Percentiles rank a stretch among this genome's conserved stretches.
phyloP scores from a whole-genome alignment of 805 yeast species.

The Metschnikowia rubicola region DNA sequence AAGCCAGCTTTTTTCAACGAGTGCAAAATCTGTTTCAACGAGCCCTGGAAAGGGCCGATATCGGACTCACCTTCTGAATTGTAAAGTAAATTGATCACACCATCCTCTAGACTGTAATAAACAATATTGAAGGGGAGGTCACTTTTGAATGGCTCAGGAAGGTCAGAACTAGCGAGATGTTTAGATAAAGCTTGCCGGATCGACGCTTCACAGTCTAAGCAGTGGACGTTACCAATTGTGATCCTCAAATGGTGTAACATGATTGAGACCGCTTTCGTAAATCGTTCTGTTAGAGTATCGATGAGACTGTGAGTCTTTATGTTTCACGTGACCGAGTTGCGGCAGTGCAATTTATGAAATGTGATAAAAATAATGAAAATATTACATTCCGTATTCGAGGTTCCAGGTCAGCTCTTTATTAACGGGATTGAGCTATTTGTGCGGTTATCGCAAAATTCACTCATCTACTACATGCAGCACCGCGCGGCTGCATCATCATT shows the following conservation, averaged over 20 bases:
- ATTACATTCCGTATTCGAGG: too few relatives aligned
- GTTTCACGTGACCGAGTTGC: too few relatives aligned
- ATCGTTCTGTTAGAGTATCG: neutral
- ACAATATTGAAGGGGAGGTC: slow-evolving; percentile 12
- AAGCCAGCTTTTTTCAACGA: slow-evolving; percentile 37
- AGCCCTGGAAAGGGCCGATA: slow-evolving; percentile 12
- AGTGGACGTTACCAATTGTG: slow-evolving; percentile 48
- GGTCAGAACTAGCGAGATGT: slow-evolving; percentile 14
- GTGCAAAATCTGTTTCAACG: slow-evolving; percentile 24
- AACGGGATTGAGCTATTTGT: slow-evolving; percentile 1
- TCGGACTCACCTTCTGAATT: slow-evolving; percentile 12
- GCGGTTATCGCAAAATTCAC: slow-evolving; percentile 4
- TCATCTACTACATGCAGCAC: neutral
- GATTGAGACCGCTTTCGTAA: neutral
- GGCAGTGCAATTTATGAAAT: too few relatives aligned
- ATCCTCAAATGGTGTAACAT: slow-evolving; percentile 7
- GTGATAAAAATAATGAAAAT: too few relatives aligned
- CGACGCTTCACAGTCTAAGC: slow-evolving; percentile 47
- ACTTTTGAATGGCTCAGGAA: slow-evolving; percentile 5
- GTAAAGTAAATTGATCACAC: slow-evolving; percentile 25
- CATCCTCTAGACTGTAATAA: slow-evolving; percentile 20
- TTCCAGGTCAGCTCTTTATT: too few relatives aligned
- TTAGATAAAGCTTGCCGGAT: slow-evolving; percentile 28
- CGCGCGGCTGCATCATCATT: neutral
- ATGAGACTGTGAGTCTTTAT: neutral